Evolutionary conservation across 148 eudicot species (phyloP), one percentile per base, ranked within the genome.

Genomic region (Vaccinium corymbosum): DNA sequence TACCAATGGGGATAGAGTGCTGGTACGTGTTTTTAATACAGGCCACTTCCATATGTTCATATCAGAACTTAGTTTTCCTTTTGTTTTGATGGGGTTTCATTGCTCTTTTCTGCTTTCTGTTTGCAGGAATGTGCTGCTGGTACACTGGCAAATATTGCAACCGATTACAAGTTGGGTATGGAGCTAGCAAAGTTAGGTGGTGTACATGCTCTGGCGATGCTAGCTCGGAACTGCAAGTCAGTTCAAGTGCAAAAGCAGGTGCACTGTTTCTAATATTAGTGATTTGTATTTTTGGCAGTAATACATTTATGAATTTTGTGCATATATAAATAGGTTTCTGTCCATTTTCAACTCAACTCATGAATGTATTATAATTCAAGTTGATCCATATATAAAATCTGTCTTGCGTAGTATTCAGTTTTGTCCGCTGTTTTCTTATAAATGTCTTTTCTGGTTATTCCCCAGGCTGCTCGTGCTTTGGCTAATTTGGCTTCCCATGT

Each of bases 191-290:
- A 82, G 32, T 93, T 90, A 22, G 97, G 99, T 80, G 99, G 99
- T 86, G 92, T 97, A 56, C 94, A 87, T 86, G 99, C 98, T 85
- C 85, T 97, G 87, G 98, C 91, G 85, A 94, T 87, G 91, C 93
- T 97, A 78, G 98, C 97, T 59, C 93, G 93, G 55, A 91, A 76
- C 84, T 92, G 94, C 94, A 93, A 92, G 85, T 90, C 89, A 85
- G 98, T 93, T 84, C 95, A 96, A 79, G 99, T 94, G 86, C 98
- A 92, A 85, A 97, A 97, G 89, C 99, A 97, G 98, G 99, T 94
- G 80, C 78, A 59, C 32, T 25, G 16, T 79, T 55, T 52, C 11
- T 55, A 66, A 77, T 15, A 15, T 76, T 77, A 42, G 46, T 42
- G 46, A 42, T 75, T 75, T 68, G 16, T 29, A 10, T 12, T 68